Percentiles rank a stretch among this genome's conserved stretches.
Conservation (phyloP, 148 eudicot species). For the Oxyria digyna region DNA sequence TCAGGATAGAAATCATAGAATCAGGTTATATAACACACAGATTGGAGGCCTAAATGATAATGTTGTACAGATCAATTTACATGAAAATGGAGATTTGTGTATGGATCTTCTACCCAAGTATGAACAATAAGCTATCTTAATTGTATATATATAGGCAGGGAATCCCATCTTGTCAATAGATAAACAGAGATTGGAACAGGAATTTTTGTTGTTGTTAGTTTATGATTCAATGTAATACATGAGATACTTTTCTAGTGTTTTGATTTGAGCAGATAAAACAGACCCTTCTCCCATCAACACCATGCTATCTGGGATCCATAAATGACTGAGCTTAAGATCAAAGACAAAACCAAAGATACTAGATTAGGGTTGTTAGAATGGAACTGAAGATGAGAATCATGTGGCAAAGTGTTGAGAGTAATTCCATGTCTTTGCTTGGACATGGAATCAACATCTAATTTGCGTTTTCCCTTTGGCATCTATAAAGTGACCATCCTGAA, state of each 20-base stretch:
- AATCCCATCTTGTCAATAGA: no score
- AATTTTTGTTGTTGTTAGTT: no score
- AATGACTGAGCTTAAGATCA: background rate
- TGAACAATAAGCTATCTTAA: background rate
- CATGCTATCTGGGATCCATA: background rate
- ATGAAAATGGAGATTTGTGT: background rate
- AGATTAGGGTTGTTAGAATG: no score
- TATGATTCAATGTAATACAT: no score
- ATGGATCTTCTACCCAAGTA: background rate
- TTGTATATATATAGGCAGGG: background rate
- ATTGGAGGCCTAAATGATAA: background rate
- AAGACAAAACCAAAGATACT: background rate
- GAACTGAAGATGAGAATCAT: background rate
- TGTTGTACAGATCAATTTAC: background rate
- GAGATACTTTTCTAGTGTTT: no score
- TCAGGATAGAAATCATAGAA: background rate
- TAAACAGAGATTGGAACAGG: no score
- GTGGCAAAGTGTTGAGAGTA: background rate
- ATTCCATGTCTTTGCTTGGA: background rate
- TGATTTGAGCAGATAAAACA: background rate
- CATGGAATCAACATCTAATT: background rate
- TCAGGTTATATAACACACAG: background rate
- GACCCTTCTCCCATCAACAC: background rate
- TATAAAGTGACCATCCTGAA: constrained; percentile 3
- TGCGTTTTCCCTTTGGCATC: background rate